Base-by-base conservation (phyloP, 2,329 filamentous ascomycete genomes). In the Colletotrichum liaoningense region DNA sequence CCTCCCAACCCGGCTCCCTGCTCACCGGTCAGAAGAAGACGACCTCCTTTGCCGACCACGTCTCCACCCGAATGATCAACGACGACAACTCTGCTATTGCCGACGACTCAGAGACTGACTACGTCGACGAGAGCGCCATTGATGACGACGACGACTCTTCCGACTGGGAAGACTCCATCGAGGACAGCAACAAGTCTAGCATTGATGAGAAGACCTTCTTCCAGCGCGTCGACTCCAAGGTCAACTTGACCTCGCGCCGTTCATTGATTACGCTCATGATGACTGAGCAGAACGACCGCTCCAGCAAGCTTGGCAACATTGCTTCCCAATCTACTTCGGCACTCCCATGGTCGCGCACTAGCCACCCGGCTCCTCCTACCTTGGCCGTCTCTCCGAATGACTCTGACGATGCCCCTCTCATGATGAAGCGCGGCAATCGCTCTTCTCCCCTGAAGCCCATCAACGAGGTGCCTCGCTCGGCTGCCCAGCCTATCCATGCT, bases 211-310 rank as follows among this genome's bases (percentile, higher is more conserved):
- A 91, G 79, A 89, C 91, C 24, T 88, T 95, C 78, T 99, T 99
- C 88, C 92, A 95, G 82, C 93, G 97, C 9, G 95, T 98, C 62
- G 94, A 98, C 81, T 98, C 95, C 54, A 92, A 92, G 81, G 91
- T 92, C 8, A 94, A 98, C 79, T 87, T 98, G 30, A 93, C 93
- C 2, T 97, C 96, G 1, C 92, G 94, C 62, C 93, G 93, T 63
- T 98, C 96, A 2, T 90, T 98, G 54, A 93, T 99, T 76, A 98
- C 95, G 1, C 92, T 96, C 65, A 93, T 96, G 88, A 91, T 99
- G 42, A 49, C 42, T 81, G 93, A 87, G 14, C 92, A 97, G 80
- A 93, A 91, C 76, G 93, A 94, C 81, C 92, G 93, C 63, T 89
- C 92, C 60, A 88, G 87, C 79, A 92, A 87, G 67, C 88, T 96